Base-by-base conservation (phyloP, 768 basidiomycete genomes). In the Pleurotus platypus region DNA sequence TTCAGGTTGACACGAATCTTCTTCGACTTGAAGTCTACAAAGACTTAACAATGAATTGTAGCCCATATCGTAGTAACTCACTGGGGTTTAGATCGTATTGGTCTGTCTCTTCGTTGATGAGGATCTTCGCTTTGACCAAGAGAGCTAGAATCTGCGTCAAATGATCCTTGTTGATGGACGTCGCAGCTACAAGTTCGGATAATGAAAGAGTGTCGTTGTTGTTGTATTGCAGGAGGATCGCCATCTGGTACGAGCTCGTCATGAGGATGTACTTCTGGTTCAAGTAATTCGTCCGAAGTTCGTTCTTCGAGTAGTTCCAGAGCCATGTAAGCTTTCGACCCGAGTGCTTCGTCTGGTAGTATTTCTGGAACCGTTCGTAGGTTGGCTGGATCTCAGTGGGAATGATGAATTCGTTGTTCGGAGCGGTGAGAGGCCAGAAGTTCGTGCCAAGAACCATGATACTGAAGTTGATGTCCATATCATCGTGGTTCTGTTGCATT, bases 301-400 rank as follows among this genome's bases (percentile, higher is more conserved):
- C 97, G 73, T 95, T 95, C 77, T 96, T 96, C 56, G 88, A 94
- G 70, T 95, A 92, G 66, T 98, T 96, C 97, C 97, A 99, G 8
- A 98, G 75, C 96, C 96, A 99, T 0, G 92, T 95, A 43, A 99
- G 81, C 68, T 96, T 96, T 59, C 96, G 89, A 12, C 94, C 96
- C 2, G 89, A 91, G 70, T 96, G 93, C 70, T 95, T 94, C 67
- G 85, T 86, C 67, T 92, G 90, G 70, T 98, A 98, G 76, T 94
- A 98, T 59, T 86, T 85, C 60, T 86, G 84, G 79, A 98, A 99
- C 45, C 92, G 85, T 58, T 95, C 89, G 68, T 95, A 94, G 6
- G 90, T 92, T 18, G 90, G 81, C 16, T 86, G 75, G 58, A 99
- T 87, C 70, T 98, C 94, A 3, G 83, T 72, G 0, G 97, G 97